Base-by-base conservation (phyloP, 306 rosid genomes). In the Luffa acutangula region DNA sequence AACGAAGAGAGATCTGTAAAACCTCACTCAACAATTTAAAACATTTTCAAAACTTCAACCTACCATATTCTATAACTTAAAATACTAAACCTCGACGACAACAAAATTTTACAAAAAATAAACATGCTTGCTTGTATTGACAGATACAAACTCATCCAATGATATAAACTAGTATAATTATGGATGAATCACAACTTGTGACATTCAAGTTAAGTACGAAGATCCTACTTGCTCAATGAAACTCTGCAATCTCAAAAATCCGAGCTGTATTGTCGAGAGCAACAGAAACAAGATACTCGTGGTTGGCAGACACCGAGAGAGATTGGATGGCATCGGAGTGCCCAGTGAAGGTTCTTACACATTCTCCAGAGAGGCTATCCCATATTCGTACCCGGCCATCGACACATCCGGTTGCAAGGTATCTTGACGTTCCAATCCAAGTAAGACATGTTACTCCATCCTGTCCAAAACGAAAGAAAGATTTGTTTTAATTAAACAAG, bases 341-440 rank as follows among this genome's bases (percentile, higher is more conserved):
- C 39, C 99, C 97, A 31, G 76, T 71, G 66, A 91, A 90, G 79
- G 89, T 90, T 81, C 62, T 84, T 53, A 88, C 86, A 89, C 99
- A 91, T 59, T 89, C 95, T 52, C 97, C 96, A 0, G 97, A 89
- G 15, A 91, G 91, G 70, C 91, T 84, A 73, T 95, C 97, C 99
- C 97, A 91, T 63, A 93, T 17, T 70, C 97, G 86, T 33, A 90
- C 93, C 51, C 77, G 83, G n/a, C 98, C 95, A 80, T 90, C 97
- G 13, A 75, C 87, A 36, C 93, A 95, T 53, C 98, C 97, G 0
- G 92, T 87, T 25, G 91, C 96, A 70, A 93, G 82, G 79, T 85
- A 81, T 54, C 76, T 83, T 1, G 89, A 87, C 36, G 81, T 80
- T 45, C 96, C 96, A 21, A 93, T 87, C 98, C 98, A 95, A 25